phyloP scores from a whole-genome alignment of 23 red algal species.

The Agarophyton chilense region DNA sequence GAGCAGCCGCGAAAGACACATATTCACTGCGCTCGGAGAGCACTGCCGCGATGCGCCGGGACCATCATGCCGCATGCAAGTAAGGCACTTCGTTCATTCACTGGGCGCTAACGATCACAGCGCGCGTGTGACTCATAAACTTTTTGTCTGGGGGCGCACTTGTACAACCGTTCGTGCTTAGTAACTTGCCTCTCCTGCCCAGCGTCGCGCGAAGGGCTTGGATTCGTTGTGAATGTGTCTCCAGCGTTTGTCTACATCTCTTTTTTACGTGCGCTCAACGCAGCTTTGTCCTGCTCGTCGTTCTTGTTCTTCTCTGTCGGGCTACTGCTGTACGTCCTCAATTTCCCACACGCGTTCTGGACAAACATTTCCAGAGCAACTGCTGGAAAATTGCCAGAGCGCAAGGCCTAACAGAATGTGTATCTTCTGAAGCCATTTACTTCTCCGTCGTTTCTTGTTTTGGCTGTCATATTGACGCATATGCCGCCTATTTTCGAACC shows the following conservation, averaged over 20 bases:
- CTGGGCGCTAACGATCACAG: too few species aligned
- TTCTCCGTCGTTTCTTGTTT: slow-evolving; percentile 35
- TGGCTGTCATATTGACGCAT: slow-evolving; percentile 10
- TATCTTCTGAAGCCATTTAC: slow-evolving; percentile 25
- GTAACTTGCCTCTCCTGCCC: too few species aligned
- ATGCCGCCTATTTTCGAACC: slow-evolving; percentile 21
- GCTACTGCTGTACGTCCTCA: neutral
- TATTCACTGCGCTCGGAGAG: too few species aligned
- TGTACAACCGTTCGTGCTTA: too few species aligned
- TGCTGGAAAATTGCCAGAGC: slow-evolving; percentile 34
- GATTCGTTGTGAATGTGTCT: neutral
- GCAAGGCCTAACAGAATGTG: slow-evolving; percentile 10
- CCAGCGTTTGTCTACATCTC: neutral
- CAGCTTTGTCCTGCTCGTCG: neutral
- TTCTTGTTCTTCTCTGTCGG: neutral
- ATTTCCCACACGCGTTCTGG: neutral
- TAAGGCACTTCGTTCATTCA: too few species aligned
- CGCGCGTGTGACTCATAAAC: too few species aligned
- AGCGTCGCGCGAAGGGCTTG: too few species aligned
- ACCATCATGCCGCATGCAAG: too few species aligned
- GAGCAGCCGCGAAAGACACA: too few species aligned
- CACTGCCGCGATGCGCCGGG: too few species aligned
- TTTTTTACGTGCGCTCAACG: neutral
- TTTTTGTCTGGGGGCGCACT: too few species aligned
- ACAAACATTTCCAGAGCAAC: slow-evolving; percentile 49